Evolutionary conservation across 2,329 filamentous ascomycete species (phyloP).

Genomic region (Chrysoporthe austroafricana): DNA sequence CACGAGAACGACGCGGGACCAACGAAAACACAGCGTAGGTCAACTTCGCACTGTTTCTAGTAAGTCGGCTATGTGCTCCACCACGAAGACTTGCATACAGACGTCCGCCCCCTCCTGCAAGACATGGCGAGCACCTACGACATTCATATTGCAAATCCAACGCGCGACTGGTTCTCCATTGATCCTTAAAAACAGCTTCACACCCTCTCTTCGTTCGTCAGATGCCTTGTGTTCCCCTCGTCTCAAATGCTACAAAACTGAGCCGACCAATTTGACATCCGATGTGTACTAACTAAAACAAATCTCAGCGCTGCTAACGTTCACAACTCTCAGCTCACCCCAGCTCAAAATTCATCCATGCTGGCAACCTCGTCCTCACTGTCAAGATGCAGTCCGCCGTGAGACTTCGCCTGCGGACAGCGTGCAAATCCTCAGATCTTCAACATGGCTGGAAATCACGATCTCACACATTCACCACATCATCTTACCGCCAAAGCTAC

Average conservation of each 20-base stretch:
- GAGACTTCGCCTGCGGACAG: constrained; percentile 13
- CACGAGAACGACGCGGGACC: neutral
- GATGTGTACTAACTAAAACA: neutral
- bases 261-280: neutral
- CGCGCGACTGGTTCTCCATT: constrained; percentile 1
- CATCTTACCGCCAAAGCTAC: constrained; percentile 13
- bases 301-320: neutral
- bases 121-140: neutral
- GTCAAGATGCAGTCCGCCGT: constrained; percentile 23
- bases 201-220: neutral
- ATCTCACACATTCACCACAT: constrained; percentile 12
- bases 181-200: neutral
- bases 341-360: neutral
- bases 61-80: constrained; percentile 21
- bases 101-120: neutral
- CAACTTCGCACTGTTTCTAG: neutral
- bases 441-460: neutral
- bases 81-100: constrained; percentile 3
- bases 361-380: constrained; percentile 12
- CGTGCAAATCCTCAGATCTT: constrained; percentile 3
- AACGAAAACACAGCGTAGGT: neutral
- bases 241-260: neutral
- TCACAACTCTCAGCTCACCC: neutral
- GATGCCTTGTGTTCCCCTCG: neutral
- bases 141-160: constrained; percentile 7